Base-by-base conservation (phyloP, 805 yeast species). In the Kluyveromyces lactis region DNA sequence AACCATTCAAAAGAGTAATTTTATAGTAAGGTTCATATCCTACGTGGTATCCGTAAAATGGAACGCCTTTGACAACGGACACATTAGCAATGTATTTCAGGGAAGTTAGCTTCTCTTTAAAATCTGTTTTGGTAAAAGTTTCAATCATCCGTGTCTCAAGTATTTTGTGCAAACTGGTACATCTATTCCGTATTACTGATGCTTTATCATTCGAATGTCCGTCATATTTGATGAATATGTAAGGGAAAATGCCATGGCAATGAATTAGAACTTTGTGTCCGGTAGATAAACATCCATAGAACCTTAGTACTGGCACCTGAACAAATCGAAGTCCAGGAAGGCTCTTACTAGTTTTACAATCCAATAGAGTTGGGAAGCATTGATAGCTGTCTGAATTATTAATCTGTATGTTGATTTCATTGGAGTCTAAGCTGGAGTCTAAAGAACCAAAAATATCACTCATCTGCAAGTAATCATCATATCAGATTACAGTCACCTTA, bases 201-300 rank as follows among this genome's bases (percentile, higher is more conserved):
- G 61, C 44, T 9, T 36, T 42, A 39, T 56, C 62, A 11, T 41
- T 42, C 7, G 39, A 26, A 1, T 59, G 53, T 1, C 78, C 81
- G 31, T 64, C 66, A 51, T 80, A 80, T 26, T 74, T 76, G 2
- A 89, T 66, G 53, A 72, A 87, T 2, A 90, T 48, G 53, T 90
- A 92, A 0, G 97, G 98, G 47, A 71, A 85, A 15, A 75, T 74
- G 29, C 90, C 89, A 62, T 89, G 97, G 8, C 92, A 64, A 56
- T 92, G 96, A 1, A 82, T 72, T 11, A 73, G 48, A 9, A 71
- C 68, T 21, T 75, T 73, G 47, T 75, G 77, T 0, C 86, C 84
- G 0, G 78, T 67, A 1, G 74, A 68, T 1, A 81, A 46, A 10
- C 75, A 69, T 0, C 97, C 97, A 62, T 77, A 92, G 0, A 92